Evolutionary conservation across 2,329 filamentous ascomycete genomes (phyloP).

Genomic region (Fusarium continuum): DNA sequence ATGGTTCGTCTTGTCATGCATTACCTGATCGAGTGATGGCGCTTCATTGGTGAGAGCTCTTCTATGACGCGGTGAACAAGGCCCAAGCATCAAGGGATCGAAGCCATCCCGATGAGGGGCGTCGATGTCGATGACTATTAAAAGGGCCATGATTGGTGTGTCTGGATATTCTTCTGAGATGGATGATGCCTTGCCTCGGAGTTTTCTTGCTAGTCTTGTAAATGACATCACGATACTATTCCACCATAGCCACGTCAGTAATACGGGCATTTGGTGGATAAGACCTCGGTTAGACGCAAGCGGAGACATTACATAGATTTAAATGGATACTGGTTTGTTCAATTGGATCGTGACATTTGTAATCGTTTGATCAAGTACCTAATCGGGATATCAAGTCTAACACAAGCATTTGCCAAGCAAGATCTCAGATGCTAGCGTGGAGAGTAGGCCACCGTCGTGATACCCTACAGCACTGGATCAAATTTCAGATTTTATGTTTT

Average conservation of each 20-base stretch:
- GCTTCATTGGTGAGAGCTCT: background rate
- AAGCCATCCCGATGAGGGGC: background rate
- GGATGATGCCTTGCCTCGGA: conserved; percentile 21
- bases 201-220: background rate
- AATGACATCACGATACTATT: conserved; percentile 1
- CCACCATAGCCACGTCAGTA: background rate
- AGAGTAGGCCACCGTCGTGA: background rate
- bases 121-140: conserved; percentile 12
- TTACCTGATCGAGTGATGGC: background rate
- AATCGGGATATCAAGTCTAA: no score
- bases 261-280: background rate
- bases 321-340: no score
- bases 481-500: no score
- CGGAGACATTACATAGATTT: no score
- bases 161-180: background rate
- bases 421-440: background rate
- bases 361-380: no score
- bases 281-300: no score
- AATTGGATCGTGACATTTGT: no score
- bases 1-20: conserved; percentile 12
- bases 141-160: conserved; percentile 18
- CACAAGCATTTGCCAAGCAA: background rate
- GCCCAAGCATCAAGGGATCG: background rate
- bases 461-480: background rate
- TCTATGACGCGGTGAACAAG: conserved; percentile 32